phyloP scores from a whole-genome alignment of 2,329 filamentous ascomycete genomes.

The Calonectria pseudoturangicola region DNA sequence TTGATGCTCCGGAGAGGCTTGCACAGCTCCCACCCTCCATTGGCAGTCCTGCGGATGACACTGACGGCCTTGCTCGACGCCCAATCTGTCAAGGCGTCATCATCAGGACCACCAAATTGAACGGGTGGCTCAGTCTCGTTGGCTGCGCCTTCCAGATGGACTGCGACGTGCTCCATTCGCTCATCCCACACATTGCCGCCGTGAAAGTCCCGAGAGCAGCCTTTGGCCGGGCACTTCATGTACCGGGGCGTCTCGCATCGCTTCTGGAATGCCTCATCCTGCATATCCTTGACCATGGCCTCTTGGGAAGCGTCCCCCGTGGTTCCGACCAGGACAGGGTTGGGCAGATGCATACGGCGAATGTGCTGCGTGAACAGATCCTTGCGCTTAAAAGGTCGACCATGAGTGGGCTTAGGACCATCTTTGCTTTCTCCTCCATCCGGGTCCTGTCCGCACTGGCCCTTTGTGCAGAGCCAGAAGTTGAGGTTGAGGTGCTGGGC shows the following conservation, averaged over 20 bases:
- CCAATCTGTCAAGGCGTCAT: constrained; percentile 64
- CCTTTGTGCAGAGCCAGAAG: constrained; percentile 86
- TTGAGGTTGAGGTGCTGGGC: constrained; percentile 86
- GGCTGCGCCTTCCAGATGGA: constrained; percentile 79
- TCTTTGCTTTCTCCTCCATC: constrained; percentile 56
- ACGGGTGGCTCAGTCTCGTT: constrained; percentile 54
- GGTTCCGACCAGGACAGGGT: constrained; percentile 13
- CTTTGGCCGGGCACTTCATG: constrained; percentile 76
- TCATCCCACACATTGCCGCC: constrained; percentile 83
- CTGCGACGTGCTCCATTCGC: constrained; percentile 90
- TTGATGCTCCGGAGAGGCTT: constrained; percentile 55
- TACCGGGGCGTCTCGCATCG: constrained; percentile 77
- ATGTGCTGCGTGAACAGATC: constrained; percentile 94
- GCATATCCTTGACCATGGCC: constrained; percentile 72
- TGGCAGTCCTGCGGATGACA: constrained; percentile 57
- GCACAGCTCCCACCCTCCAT: constrained; percentile 60
- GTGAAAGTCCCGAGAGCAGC: constrained; percentile 77
- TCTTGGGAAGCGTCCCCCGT: constrained; percentile 65
- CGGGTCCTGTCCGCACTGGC: constrained; percentile 67
- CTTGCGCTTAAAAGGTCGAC: constrained; percentile 88
- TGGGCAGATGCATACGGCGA: constrained; percentile 84
- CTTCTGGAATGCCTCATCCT: constrained; percentile 74
- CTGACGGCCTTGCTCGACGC: constrained; percentile 60
- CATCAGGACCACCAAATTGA: constrained; percentile 62
- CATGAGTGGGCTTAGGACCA: constrained; percentile 65